Evolutionary conservation across 1,284 basidiomycete species (phyloP), one percentile per base, ranked within the genome.

Genomic region (Pseudozyma hubeiensis): DNA sequence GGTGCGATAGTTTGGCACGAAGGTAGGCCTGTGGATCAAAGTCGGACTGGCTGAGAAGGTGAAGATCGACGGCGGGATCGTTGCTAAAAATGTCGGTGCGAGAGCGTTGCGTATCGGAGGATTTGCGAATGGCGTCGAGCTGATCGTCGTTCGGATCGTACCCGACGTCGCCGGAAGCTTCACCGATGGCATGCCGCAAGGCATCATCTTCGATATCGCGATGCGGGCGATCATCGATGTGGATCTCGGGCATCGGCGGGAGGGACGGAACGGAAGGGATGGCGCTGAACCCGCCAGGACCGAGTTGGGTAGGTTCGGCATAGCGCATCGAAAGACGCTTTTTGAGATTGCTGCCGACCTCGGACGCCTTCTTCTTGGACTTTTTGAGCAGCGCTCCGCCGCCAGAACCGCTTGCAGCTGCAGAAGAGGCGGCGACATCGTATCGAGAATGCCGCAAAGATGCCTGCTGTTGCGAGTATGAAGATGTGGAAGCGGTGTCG

Each of bases 251-350:
- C 65, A 71, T 65, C 35, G 56, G 45, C 5, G 77, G 77, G 3
- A 79, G 62, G 17, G 60, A 55, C 7, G 77, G 77, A 0, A 75
- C 66, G 9, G 55, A 51, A 29, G 75, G 67, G 0, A 74, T 48
- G 5, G 75, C 68, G 39, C 64, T 68, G 46, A 73, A 76, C 0
- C 79, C 75, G 3, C 81, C 75, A 1, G 80, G 74, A 17, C 74
- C 81, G 14, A 80, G 46, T 13, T 70, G 61, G 2, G 78, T 80
- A 1, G 78, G 78, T 53, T 81, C 78, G 24, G 78, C 78, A 66
- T 84, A 84, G n/a, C 82, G 75, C 79, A 80, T 82, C 30, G 80
- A 81, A 14, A 84, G 69, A 17, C 82, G 70, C 59, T 82, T 82
- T 34, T 81, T 81, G 54, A 84, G 75, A 35, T 81, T 84, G 61